phyloP scores from a whole-genome alignment of 177 flowering plant species.

The Vitis hybrid region DNA sequence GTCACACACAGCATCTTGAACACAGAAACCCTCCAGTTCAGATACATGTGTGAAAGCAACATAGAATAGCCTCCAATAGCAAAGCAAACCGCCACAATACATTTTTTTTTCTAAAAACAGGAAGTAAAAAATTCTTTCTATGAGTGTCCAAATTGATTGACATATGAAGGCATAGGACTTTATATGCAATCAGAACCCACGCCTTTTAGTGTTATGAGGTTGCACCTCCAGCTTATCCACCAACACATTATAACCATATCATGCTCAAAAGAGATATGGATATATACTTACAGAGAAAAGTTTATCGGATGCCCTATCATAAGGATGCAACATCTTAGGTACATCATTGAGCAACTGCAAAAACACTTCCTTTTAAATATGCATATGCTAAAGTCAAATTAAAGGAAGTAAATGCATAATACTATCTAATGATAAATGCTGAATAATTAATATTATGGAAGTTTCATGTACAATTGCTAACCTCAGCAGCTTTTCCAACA shows the following conservation, averaged over 20 bases:
- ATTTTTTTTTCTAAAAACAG: no score
- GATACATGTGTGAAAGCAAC: no score
- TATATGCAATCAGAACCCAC: no score
- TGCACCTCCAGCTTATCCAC: neutral
- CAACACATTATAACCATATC: neutral
- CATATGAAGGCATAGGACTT: no score
- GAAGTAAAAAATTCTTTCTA: no score
- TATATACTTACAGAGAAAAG: slow-evolving; percentile 22
- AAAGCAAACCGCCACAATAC: no score
- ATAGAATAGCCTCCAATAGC: no score
- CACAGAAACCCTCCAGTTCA: no score
- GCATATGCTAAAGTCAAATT: neutral
- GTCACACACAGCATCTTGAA: no score
- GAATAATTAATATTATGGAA: neutral
- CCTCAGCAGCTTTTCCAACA: slow-evolving; percentile 23
- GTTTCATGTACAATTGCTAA: slow-evolving; percentile 2
- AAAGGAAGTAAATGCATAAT: neutral
- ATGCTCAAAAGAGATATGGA: neutral
- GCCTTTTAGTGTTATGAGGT: neutral
- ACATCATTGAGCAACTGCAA: slow-evolving; percentile 9
- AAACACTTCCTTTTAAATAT: neutral
- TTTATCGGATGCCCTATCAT: slow-evolving; percentile 15
- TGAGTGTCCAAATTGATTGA: no score
- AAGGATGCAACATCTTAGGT: slow-evolving; percentile 23
- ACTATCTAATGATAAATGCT: neutral